Evolutionary conservation across 805 yeast genomes (phyloP), one percentile per base, ranked within the genome.

Genomic region (Kodamaea sagamina): DNA sequence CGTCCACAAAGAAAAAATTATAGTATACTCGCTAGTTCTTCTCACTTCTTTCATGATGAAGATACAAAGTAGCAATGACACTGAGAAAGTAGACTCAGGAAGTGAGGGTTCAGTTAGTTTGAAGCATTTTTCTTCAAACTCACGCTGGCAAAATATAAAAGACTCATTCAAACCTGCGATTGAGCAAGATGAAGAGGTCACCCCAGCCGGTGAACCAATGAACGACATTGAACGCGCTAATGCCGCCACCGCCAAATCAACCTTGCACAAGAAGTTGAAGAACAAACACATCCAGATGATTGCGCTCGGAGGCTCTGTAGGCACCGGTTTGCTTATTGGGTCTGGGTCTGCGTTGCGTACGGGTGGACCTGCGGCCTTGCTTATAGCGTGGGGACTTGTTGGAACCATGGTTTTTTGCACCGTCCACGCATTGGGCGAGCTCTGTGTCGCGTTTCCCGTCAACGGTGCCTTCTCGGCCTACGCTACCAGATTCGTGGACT

Each of bases 361-460:
- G 13, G 75, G 74, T 25, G 75, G 75, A 5, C 75, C 75, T 4
- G 75, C 74, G 3, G 62, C 72, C 13, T 71, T 48, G 27, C 67
- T 81, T 8, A 71, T 82, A 28, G 85, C 83, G 6, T 81, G 79
- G 61, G 67, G 73, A 2, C 55, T 82, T 43, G 76, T 81, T 47
- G 84, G 84, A 18, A 56, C 73, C 8, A 75, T 80, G 73, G 73
- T 83, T 15, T 79, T 75, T 59, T 71, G 76, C 47, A 80, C 81
- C 42, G 77, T 82, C 51, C 77, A 75, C 45, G 77, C 82, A n/a
- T 74, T 80, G 50, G 86, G 87, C 47, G 89, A 83, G 55, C 67
- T 77, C 47, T 87, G 82, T 49, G 79, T 78, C 43, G 69, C 61
- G 39, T 58, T 57, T 58, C 73, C 64, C 35, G 67, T 59, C 48